Conservation (phyloP, 441 rosid genomes). For the Breynia disticha region DNA sequence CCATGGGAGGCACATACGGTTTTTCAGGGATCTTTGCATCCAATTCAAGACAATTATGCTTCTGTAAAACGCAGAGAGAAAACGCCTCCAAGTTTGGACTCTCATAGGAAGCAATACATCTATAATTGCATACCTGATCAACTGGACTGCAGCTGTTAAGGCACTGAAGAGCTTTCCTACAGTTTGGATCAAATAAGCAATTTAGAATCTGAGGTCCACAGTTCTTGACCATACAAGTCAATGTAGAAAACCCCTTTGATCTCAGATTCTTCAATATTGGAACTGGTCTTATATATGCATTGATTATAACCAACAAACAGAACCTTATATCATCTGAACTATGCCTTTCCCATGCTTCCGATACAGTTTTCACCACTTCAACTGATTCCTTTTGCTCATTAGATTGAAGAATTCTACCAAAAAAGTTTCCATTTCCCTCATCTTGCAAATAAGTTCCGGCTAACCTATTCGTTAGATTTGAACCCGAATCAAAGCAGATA, state of each 20-base stretch:
- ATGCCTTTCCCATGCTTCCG: conserved; percentile 69
- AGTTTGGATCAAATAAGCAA: conserved; percentile 71
- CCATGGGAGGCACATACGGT: conserved; percentile 62
- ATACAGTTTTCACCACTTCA: conserved; percentile 50
- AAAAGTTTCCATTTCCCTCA: conserved; percentile 19
- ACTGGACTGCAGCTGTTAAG: conserved; percentile 85
- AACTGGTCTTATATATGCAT: conserved; percentile 72
- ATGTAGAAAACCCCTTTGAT: conserved; percentile 78
- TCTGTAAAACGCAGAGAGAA: conserved; percentile 75
- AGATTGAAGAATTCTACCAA: conserved; percentile 21
- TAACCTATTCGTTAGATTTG: conserved; percentile 38
- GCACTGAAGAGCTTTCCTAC: conserved; percentile 89
- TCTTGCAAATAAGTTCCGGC: conserved; percentile 43
- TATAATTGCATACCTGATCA: conserved; percentile 83
- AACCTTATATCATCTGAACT: conserved; percentile 85
- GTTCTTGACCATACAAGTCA: conserved; percentile 70
- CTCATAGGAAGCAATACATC: conserved; percentile 87
- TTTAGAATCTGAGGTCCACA: conserved; percentile 75
- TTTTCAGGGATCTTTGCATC: conserved; percentile 70
- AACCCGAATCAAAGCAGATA: conserved; percentile 54
- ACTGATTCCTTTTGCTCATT: conserved; percentile 29
- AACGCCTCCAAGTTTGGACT: conserved; percentile 78
- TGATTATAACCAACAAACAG: conserved; percentile 66
- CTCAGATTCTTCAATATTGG: conserved; percentile 64
- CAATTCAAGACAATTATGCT: conserved; percentile 66